Conservation (phyloP, 306 rosid species). For the Prunus campanulata region DNA sequence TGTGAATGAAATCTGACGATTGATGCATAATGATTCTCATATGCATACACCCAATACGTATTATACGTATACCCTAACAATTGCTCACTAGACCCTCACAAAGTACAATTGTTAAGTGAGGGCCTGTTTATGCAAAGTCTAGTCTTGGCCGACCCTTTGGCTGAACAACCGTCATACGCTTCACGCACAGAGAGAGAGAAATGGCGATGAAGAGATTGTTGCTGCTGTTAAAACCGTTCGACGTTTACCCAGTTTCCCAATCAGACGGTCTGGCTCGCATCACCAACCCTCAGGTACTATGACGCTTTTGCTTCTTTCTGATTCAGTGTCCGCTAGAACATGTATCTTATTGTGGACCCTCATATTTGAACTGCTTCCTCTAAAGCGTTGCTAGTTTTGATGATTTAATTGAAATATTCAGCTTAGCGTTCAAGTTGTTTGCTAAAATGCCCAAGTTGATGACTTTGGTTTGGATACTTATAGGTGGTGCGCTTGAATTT, state of each 20-base stretch:
- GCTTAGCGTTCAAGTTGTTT: conserved; percentile 33
- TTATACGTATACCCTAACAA: not conserved
- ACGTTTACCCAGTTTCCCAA: conserved; percentile 39
- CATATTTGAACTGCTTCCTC: not conserved
- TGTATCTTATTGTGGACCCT: conserved; percentile 1
- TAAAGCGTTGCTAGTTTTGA: not conserved
- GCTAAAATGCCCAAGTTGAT: conserved; percentile 39
- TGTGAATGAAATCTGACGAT: too few relatives aligned
- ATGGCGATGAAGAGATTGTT: conserved; percentile 60
- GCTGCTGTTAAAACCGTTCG: conserved; percentile 61
- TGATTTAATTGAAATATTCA: not conserved
- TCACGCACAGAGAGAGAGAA: not conserved
- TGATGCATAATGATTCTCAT: too few relatives aligned
- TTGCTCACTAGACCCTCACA: not conserved
- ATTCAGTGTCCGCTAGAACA: conserved; percentile 1
- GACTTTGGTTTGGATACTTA: conserved; percentile 10
- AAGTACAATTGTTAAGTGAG: not conserved
- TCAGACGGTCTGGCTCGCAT: conserved; percentile 35
- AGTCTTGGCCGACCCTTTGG: not conserved
- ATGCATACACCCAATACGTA: too few relatives aligned
- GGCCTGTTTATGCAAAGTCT: not conserved
- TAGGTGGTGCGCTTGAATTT: not conserved
- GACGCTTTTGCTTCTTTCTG: not conserved
- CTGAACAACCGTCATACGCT: not conserved
- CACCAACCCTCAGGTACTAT: conserved; percentile 51